Percentiles rank a stretch among this genome's conserved stretches.
These are phyloP conservation scores for Suillus alpinus DNA, from an alignment of 768 basidiomycete genomes.

Conservation along the genomic window DNA sequence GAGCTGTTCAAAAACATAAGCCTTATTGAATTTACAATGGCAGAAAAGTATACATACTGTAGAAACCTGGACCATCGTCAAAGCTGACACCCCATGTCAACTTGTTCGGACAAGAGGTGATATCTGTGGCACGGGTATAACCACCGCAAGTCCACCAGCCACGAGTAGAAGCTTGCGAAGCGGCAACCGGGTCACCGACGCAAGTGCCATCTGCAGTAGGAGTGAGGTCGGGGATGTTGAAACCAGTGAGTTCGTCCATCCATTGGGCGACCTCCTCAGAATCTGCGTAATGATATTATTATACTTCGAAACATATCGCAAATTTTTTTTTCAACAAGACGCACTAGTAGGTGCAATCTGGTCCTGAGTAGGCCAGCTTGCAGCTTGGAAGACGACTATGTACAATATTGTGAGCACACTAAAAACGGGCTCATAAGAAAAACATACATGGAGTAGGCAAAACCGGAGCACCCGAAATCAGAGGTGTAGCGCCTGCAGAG, in stretches of 20 bases:
- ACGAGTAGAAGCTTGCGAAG: slow-evolving; percentile 52
- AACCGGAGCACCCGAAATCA: slow-evolving; percentile 61
- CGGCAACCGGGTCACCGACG: slow-evolving; percentile 51
- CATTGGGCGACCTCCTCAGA: slow-evolving; percentile 65
- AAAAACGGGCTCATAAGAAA: not conserved
- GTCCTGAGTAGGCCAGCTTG: slow-evolving; percentile 65
- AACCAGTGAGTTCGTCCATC: slow-evolving; percentile 74
- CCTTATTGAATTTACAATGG: not conserved
- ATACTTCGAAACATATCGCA: not conserved
- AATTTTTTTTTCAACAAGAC: slow-evolving; percentile 13
- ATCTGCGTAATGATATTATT: slow-evolving; percentile 30
- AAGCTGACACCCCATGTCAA: slow-evolving; percentile 80
- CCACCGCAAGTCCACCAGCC: slow-evolving; percentile 95
- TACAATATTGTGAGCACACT: slow-evolving; percentile 3
- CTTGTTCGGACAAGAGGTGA: slow-evolving; percentile 65
- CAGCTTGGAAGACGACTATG: slow-evolving; percentile 43
- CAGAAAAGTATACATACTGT: slow-evolving; percentile 53
- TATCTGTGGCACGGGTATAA: slow-evolving; percentile 54
- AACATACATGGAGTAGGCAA: slow-evolving; percentile 61
- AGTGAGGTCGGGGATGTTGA: slow-evolving; percentile 60
- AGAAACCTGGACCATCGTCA: slow-evolving; percentile 85
- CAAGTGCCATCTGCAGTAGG: slow-evolving; percentile 74
- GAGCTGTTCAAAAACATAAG: slow-evolving; percentile 36
- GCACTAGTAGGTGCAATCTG: slow-evolving; percentile 56
- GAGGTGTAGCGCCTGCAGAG: slow-evolving; percentile 56